Evolutionary conservation across 2,329 filamentous ascomycete species (phyloP).

Genomic region (Clonostachys solani): DNA sequence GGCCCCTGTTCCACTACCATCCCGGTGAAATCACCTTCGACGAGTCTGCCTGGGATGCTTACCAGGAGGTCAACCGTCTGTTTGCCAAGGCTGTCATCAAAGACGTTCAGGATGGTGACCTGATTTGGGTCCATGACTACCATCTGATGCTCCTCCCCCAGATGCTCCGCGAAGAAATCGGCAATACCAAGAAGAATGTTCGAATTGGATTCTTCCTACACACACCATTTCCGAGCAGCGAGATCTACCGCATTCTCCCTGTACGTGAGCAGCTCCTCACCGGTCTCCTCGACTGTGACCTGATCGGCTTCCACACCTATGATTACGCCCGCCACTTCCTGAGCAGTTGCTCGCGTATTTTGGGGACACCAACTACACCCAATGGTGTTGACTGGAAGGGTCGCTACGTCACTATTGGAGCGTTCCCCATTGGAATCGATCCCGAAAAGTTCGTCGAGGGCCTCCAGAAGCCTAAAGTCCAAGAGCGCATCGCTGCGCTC

Average conservation of each 20-base stretch:
- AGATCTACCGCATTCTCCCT: constrained; percentile 93
- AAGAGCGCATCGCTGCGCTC: constrained; percentile 80
- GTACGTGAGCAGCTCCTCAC: constrained; percentile 85
- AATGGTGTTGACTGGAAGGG: constrained; percentile 91
- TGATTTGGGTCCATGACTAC: constrained; percentile 99
- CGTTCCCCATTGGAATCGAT: constrained; percentile 97
- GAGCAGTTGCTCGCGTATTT: constrained; percentile 91
- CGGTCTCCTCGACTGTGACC: constrained; percentile 86
- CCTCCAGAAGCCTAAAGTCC: constrained; percentile 78
- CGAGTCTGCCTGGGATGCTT: constrained; percentile 89
- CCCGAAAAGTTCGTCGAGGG: constrained; percentile 94
- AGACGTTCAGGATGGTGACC: constrained; percentile 86
- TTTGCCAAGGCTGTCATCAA: constrained; percentile 86
- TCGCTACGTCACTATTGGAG: constrained; percentile 85
- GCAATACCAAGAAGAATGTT: constrained; percentile 77
- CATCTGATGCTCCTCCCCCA: constrained; percentile 95
- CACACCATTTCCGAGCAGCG: constrained; percentile 93
- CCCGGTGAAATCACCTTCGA: constrained; percentile 98
- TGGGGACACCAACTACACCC: constrained; percentile 76
- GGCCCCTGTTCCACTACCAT: constrained; percentile 98
- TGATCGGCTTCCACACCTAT: constrained; percentile 98
- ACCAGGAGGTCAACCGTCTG: constrained; percentile 86
- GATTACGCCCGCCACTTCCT: constrained; percentile 98
- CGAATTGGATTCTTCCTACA: constrained; percentile 99
- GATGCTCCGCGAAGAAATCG: constrained; percentile 90